Evolutionary conservation across 176 grass and related monocot species (phyloP).

Genomic region (Aegilops speltoides): DNA sequence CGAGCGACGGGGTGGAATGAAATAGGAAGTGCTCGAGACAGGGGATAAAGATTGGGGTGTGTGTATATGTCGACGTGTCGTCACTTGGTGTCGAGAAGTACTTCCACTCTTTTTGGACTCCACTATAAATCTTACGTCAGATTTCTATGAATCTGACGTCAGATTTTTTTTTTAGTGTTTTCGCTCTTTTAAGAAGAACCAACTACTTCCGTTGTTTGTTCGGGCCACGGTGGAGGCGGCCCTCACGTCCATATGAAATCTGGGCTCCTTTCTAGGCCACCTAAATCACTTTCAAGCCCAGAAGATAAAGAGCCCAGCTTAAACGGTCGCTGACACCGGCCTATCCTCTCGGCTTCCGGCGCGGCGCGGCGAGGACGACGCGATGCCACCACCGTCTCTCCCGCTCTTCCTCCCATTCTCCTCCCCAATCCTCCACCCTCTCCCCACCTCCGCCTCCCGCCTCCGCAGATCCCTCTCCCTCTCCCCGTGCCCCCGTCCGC

Average conservation of each 20-base stretch:
- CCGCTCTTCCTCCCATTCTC: slow-evolving; percentile 5
- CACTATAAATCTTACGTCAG: too few species aligned
- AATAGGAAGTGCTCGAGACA: too few species aligned
- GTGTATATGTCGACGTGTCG: too few species aligned
- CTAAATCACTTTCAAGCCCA: not conserved
- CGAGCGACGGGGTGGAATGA: too few species aligned
- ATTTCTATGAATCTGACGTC: too few species aligned
- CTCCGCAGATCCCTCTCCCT: slow-evolving; percentile 21
- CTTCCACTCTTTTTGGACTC: too few species aligned
- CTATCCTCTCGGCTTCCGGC: slow-evolving; percentile 39
- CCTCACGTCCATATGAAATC: not conserved
- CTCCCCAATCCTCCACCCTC: slow-evolving; percentile 16
- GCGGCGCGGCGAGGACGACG: slow-evolving; percentile 23
- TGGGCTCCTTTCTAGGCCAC: not conserved
- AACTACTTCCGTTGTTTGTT: too few species aligned
- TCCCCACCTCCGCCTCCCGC: slow-evolving; percentile 6
- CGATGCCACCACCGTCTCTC: slow-evolving; percentile 19
- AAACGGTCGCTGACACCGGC: not conserved
- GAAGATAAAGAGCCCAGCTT: not conserved
- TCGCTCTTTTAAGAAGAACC: too few species aligned
- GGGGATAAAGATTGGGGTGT: too few species aligned
- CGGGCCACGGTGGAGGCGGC: too few species aligned
- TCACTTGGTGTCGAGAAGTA: too few species aligned
- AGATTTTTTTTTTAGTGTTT: too few species aligned
- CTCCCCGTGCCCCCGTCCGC: not conserved